phyloP scores from a whole-genome alignment of 1,139 yeast genomes.

The Petasospora fabianii region DNA sequence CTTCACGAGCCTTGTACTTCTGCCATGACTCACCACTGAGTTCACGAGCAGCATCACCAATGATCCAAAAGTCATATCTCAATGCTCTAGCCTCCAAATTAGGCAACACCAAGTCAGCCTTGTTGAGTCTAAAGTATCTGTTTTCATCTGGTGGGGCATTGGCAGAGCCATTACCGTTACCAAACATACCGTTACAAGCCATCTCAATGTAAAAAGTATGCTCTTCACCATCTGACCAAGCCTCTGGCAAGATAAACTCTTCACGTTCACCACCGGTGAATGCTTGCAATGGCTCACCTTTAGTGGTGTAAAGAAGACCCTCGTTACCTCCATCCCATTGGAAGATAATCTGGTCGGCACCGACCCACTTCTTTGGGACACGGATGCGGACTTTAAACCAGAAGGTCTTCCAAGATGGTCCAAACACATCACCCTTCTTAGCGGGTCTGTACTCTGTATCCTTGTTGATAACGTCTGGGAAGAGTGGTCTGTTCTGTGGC shows the following conservation, averaged over 20 bases:
- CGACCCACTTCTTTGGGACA: constrained; percentile 60
- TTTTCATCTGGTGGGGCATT: constrained; percentile 68
- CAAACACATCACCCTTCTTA: constrained; percentile 71
- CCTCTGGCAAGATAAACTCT: constrained; percentile 63
- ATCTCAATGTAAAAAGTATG: constrained; percentile 75
- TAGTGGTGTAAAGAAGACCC: constrained; percentile 67
- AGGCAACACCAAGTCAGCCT: constrained; percentile 80
- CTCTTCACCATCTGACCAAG: constrained; percentile 37
- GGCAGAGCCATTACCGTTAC: constrained; percentile 61
- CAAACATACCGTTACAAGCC: constrained; percentile 94
- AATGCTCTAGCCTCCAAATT: constrained; percentile 76
- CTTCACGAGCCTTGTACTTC: constrained; percentile 74
- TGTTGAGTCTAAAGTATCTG: constrained; percentile 60
- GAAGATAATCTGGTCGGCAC: constrained; percentile 52
- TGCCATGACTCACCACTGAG: constrained; percentile 73
- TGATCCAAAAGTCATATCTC: constrained; percentile 78
- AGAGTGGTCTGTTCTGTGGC: constrained; percentile 58
- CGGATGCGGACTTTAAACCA: constrained; percentile 76
- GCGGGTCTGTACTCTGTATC: constrained; percentile 43
- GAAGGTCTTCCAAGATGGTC: constrained; percentile 95
- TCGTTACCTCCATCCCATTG: constrained; percentile 90
- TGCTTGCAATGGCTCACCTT: constrained; percentile 75
- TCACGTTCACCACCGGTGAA: constrained; percentile 85
- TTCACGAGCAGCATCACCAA: constrained; percentile 90
- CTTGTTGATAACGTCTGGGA: constrained; percentile 59